Percentiles rank a stretch among this genome's conserved stretches.
These are phyloP conservation scores for Isatis tinctoria DNA, from an alignment of 345 rosid genomes.

Conservation along the genomic window DNA sequence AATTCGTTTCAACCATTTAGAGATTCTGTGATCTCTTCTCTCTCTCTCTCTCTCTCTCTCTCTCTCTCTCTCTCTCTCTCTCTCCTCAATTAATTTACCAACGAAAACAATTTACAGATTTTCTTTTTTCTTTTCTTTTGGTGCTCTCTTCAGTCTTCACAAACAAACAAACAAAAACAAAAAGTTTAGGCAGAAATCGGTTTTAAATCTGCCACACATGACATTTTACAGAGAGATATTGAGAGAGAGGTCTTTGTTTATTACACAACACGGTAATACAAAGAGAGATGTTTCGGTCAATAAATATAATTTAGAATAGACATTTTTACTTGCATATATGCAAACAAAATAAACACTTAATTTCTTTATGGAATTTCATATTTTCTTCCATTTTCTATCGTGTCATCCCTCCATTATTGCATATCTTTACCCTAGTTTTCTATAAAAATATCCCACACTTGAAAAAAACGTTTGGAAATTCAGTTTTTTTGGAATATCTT, in stretches of 20 bases:
- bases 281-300: neutral
- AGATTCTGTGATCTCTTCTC: constrained; percentile 3
- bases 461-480: neutral
- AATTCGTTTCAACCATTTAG: constrained; percentile 45
- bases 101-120: constrained; percentile 7
- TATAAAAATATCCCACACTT: neutral
- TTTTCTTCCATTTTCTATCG: neutral
- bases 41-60: constrained; percentile 18
- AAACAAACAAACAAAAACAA: neutral
- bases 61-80: neutral
- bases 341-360: neutral
- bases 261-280: neutral
- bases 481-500: neutral
- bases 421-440: constrained; percentile 10
- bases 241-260: constrained; percentile 2
- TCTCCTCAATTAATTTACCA: constrained; percentile 25
- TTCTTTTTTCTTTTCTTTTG: neutral
- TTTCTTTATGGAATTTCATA: neutral
- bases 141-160: neutral
- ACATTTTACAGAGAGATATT: neutral
- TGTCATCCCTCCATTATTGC: constrained; percentile 19
- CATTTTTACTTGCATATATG: neutral
- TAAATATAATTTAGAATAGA: neutral
- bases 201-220: constrained; percentile 11
- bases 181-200: neutral